Evolutionary conservation across 2,329 filamentous ascomycete species (phyloP), one percentile per base, ranked within the genome.

Genomic region (Diaporthe citriasiana): DNA sequence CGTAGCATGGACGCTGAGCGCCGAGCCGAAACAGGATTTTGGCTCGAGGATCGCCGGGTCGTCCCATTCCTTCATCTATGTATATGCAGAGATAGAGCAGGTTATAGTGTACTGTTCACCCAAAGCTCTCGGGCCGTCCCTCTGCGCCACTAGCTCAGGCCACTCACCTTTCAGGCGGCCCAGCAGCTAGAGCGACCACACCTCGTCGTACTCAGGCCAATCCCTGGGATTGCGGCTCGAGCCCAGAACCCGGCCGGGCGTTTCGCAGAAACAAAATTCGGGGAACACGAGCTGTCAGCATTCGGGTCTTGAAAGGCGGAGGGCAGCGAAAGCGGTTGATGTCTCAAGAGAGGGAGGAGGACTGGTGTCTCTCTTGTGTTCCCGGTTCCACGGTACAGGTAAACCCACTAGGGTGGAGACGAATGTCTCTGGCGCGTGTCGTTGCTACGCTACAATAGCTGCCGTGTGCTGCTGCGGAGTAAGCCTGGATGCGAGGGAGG

Each of bases 101-200:
- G n/a, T 25, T 53, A 51, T n/a, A n/a, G n/a, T 4, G 33, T 45
- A 40, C 33, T 25, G 47, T 53, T 68, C 33, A 53, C 47, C 15
- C 63, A 68, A 35, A 68, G 63, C 63, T 40, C 51, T 68, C 63
- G 63, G 63, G 63, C 63, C 63, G 63, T 53, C 47, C 63, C 63
- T 68, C 63, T 68, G 47, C 47, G 63, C 45, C 47, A 53, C 63
- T 68, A 68, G 63, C 63, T 27, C 63, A 51, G 47, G 63, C 22
- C 63, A 53, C 33, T 35, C n/a, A 51, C 22, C 13, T 38, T 3
- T n/a, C 17, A 7, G 63, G 22, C n/a, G 63, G 47, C 19, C 55
- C 56, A 63, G 63, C n/a, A 30, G 69, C 19, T 35, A 51, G 19
- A 27, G 45, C 63, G 47, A 53, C 55, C 17, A 55, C 57, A 55